A percentile compares a stretch with the other conserved stretches of the same genome.
Conservation (phyloP, 192 early-diverging fungal genomes). For the Spizellomyces sp. region DNA sequence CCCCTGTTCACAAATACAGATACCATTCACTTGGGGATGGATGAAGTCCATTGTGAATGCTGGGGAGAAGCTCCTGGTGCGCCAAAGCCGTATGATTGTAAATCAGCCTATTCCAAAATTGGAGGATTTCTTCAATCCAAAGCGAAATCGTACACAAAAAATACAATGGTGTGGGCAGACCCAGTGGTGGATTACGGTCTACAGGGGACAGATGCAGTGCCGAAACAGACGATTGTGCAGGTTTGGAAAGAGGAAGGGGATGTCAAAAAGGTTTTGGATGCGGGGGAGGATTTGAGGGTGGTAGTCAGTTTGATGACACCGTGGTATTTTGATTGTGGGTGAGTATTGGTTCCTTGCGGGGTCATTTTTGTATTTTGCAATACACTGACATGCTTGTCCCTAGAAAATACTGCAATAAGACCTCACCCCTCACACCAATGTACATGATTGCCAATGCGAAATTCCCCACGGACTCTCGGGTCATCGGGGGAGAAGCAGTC, state of each 20-base stretch:
- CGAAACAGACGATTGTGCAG: slow-evolving; percentile 68
- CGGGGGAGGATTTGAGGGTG: slow-evolving; percentile 6
- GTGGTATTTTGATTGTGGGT: slow-evolving; percentile 40
- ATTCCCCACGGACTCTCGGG: not conserved
- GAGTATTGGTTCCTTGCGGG: not conserved
- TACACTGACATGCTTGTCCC: not conserved
- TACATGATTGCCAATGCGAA: not conserved
- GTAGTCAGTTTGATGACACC: slow-evolving; percentile 23
- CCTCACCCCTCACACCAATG: not conserved
- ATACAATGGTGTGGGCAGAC: slow-evolving; percentile 81
- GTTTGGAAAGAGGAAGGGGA: slow-evolving; percentile 54
- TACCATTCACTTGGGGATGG: slow-evolving; percentile 69
- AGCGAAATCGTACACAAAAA: slow-evolving; percentile 46
- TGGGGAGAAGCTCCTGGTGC: slow-evolving; percentile 12
- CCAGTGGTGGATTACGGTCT: slow-evolving; percentile 58
- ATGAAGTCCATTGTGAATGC: slow-evolving; percentile 33
- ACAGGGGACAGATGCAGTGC: slow-evolving; percentile 43
- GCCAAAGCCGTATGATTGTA: not conserved
- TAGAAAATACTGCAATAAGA: not conserved
- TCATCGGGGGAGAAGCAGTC: not conserved
- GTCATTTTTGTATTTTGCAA: not conserved
- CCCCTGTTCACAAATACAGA: slow-evolving; percentile 66
- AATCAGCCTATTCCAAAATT: slow-evolving; percentile 1
- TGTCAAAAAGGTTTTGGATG: not conserved
- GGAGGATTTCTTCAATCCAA: slow-evolving; percentile 8